Evolutionary conservation across 352 stramenopile genomes (phyloP).

Genomic region (Phytophthora melonis): DNA sequence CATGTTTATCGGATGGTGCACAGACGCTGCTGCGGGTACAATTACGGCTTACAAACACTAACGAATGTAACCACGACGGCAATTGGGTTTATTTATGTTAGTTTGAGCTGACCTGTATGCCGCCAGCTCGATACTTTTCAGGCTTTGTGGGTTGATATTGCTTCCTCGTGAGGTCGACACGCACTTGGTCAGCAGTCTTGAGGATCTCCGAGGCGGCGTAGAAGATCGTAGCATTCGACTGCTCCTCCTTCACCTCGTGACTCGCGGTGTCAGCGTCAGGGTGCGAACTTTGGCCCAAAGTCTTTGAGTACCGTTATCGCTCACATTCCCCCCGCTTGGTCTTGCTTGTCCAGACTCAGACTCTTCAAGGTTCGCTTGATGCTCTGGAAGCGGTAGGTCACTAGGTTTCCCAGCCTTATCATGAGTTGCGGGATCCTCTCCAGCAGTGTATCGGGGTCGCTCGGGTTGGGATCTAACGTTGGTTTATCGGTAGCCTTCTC

Average conservation of each 20-base stretch:
- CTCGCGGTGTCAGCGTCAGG: neutral
- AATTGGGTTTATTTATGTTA: too few relatives aligned
- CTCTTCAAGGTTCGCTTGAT: neutral
- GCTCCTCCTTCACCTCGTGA: neutral
- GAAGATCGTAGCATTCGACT: neutral
- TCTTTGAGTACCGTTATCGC: too few relatives aligned
- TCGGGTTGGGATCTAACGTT: neutral
- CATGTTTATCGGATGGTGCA: too few relatives aligned
- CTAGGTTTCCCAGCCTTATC: neutral
- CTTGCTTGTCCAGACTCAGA: neutral
- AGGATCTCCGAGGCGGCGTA: neutral
- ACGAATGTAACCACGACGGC: too few relatives aligned
- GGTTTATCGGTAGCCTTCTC: neutral
- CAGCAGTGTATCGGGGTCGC: neutral
- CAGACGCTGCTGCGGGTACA: too few relatives aligned
- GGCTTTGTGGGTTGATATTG: too few relatives aligned
- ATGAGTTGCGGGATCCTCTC: neutral
- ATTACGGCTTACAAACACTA: too few relatives aligned
- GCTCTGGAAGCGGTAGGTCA: neutral
- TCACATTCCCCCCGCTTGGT: neutral
- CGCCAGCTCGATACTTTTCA: too few relatives aligned
- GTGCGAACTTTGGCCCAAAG: neutral
- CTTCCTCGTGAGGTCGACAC: constrained; percentile 7
- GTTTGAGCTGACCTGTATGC: too few relatives aligned
- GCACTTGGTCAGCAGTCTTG: neutral